phyloP scores from a whole-genome alignment of 371 early-diverging fungal species.

The Mortierella sp. region DNA sequence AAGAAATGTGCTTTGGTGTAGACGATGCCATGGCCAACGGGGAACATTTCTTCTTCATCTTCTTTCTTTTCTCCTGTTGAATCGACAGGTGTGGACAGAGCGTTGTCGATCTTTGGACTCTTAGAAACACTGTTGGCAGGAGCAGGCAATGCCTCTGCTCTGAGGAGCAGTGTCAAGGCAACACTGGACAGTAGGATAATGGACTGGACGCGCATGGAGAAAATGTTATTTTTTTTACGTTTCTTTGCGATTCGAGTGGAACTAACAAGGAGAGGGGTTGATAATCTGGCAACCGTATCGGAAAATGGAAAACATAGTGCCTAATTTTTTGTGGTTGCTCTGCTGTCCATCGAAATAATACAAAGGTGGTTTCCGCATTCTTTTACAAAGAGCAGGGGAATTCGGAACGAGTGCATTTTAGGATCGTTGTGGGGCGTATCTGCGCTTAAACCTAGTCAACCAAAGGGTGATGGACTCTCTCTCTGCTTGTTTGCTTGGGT shows the following conservation, averaged over 20 bases:
- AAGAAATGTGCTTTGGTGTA: conserved; percentile 23
- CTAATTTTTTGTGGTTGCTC: no score
- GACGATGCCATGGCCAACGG: conserved; percentile 41
- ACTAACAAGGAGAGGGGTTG: not conserved
- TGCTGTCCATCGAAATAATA: no score
- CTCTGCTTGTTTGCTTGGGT: no score
- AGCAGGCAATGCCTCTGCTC: conserved; percentile 5
- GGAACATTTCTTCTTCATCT: conserved; percentile 4
- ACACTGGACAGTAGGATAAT: conserved; percentile 33
- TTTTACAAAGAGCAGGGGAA: no score
- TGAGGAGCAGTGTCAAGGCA: conserved; percentile 22
- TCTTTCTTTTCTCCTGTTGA: not conserved
- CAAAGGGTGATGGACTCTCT: no score
- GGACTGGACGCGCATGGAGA: conserved; percentile 24
- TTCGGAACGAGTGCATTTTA: no score
- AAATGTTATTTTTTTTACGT: not conserved
- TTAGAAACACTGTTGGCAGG: no score
- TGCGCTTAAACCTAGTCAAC: no score
- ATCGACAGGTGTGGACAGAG: not conserved
- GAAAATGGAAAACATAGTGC: no score
- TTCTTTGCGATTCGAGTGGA: not conserved
- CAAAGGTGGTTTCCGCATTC: no score
- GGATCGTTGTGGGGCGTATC: no score
- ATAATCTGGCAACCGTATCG: no score
- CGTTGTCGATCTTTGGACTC: not conserved